Conservation (phyloP, 805 yeast genomes). For the Metschnikowia gruessii region DNA sequence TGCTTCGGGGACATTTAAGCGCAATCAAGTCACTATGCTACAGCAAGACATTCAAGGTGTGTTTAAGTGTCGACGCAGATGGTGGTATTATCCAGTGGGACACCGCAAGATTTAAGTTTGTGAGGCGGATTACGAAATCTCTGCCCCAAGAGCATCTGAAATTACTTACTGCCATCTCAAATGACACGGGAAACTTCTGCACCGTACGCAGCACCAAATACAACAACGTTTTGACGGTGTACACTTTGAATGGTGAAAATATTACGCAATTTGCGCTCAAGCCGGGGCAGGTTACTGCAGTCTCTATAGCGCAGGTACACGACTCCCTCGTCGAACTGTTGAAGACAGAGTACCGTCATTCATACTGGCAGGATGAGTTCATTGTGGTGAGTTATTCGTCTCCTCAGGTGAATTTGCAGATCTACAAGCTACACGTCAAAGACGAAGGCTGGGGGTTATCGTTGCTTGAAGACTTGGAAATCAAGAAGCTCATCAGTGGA, state of each 20-base stretch:
- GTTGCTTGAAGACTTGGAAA: slow-evolving; percentile 13
- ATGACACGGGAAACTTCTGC: slow-evolving; percentile 54
- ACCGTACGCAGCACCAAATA: slow-evolving; percentile 25
- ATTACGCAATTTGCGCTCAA: slow-evolving; percentile 26
- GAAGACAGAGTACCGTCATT: slow-evolving; percentile 26
- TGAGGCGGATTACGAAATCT: slow-evolving; percentile 36
- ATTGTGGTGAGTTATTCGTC: slow-evolving; percentile 29
- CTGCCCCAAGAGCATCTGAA: slow-evolving; percentile 21
- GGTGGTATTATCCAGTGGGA: slow-evolving; percentile 70
- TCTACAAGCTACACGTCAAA: slow-evolving; percentile 23
- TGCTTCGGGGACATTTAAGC: slow-evolving; percentile 57
- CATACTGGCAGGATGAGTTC: slow-evolving; percentile 38
- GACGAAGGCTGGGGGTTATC: slow-evolving; percentile 17
- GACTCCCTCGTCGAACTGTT: slow-evolving; percentile 26
- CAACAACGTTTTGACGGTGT: slow-evolving; percentile 31
- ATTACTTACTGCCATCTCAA: slow-evolving; percentile 44
- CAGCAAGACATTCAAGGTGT: slow-evolving; percentile 51
- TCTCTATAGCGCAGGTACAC: slow-evolving; percentile 33
- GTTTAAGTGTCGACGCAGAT: slow-evolving; percentile 51
- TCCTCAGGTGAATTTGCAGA: slow-evolving; percentile 17
- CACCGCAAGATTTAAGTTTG: slow-evolving; percentile 46
- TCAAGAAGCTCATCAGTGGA: slow-evolving; percentile 7
- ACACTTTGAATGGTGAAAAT: slow-evolving; percentile 53
- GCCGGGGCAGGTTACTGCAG: slow-evolving; percentile 21
- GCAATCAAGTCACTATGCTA: slow-evolving; percentile 46